phyloP scores from a whole-genome alignment of 129 eudicot genomes.

The Lonicera japonica region DNA sequence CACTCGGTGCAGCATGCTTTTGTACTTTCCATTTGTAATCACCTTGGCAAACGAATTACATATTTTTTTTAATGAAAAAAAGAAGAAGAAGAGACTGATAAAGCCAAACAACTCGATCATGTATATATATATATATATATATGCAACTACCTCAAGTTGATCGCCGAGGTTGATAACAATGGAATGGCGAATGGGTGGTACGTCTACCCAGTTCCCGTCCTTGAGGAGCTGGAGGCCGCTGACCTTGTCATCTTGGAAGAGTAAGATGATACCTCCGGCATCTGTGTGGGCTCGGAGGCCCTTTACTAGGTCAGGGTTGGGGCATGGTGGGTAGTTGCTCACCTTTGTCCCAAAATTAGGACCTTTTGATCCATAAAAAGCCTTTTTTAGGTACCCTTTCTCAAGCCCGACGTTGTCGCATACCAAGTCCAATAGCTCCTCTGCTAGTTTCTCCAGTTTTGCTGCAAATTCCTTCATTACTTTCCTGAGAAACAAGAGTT shows the following conservation, averaged over 20 bases:
- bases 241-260: conserved; percentile 72
- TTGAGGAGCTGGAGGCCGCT: conserved; percentile 68
- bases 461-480: too few species aligned
- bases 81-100: too few species aligned
- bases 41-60: too few species aligned
- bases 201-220: conserved; percentile 56
- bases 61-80: too few species aligned
- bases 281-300: conserved; percentile 69
- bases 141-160: conserved; percentile 61
- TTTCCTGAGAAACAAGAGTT: too few species aligned
- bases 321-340: conserved; percentile 73
- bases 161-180: conserved; percentile 65
- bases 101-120: too few species aligned
- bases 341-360: conserved; percentile 69
- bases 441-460: too few species aligned
- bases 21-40: conserved; percentile 62
- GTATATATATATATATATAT: background rate
- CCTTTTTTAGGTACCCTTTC: too few species aligned
- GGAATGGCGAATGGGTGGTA: conserved; percentile 67
- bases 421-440: too few species aligned
- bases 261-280: conserved; percentile 70
- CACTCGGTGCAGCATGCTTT: conserved; percentile 63
- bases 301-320: conserved; percentile 53
- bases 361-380: conserved; percentile 39
- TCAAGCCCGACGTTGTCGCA: too few species aligned